Percentiles rank a stretch among this genome's conserved stretches.
Evolutionary conservation across 257 asterid species (phyloP).

Genomic region (Thymus quinquecostatus): DNA sequence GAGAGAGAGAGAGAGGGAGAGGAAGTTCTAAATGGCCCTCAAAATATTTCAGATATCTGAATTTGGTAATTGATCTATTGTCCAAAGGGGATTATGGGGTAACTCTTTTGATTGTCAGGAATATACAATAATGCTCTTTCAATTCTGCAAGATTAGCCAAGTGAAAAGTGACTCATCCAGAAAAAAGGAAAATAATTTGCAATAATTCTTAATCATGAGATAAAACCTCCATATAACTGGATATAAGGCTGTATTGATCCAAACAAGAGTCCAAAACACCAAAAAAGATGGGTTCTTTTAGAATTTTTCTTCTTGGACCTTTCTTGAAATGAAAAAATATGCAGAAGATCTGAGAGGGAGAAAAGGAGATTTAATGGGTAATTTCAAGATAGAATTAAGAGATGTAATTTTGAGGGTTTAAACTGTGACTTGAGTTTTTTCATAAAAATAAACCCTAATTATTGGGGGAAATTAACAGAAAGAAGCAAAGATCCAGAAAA

Average conservation of each 20-base stretch:
- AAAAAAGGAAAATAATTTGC: background rate
- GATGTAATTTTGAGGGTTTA: background rate
- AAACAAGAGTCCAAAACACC: background rate
- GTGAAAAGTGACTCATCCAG: slow-evolving; percentile 8
- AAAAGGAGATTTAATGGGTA: background rate
- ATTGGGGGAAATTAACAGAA: background rate
- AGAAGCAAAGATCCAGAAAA: background rate
- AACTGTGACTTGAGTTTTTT: background rate
- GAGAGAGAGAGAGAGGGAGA: background rate
- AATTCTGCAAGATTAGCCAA: slow-evolving; percentile 27
- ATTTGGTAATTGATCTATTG: slow-evolving; percentile 21
- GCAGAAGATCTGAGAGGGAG: slow-evolving; percentile 13
- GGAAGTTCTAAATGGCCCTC: slow-evolving; percentile 6
- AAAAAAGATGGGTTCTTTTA: slow-evolving; percentile 12
- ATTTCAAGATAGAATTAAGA: no score
- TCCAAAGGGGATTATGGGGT: slow-evolving; percentile 37
- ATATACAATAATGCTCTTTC: slow-evolving; percentile 13
- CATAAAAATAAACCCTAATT: slow-evolving; percentile 30
- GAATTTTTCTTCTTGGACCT: background rate
- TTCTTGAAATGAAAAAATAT: background rate
- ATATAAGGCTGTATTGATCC: slow-evolving; percentile 34
- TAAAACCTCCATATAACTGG: slow-evolving; percentile 37
- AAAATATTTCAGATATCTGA: slow-evolving; percentile 29
- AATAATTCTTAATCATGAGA: slow-evolving; percentile 27
- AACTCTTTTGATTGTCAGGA: slow-evolving; percentile 31